phyloP scores from a whole-genome alignment of 73 alveolate genomes.

The Diophrys appendiculata region DNA sequence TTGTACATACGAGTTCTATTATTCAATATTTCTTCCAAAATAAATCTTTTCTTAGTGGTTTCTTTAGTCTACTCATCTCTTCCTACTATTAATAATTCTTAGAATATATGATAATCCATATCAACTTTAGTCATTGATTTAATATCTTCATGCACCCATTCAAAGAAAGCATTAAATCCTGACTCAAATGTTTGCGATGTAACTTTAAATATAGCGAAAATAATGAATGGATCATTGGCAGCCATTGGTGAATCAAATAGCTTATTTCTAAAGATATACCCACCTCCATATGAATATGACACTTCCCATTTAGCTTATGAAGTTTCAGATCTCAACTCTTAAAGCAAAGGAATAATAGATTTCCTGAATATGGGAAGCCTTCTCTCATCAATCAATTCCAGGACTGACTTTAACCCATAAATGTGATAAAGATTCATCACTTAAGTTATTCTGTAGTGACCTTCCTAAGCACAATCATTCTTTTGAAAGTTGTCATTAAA shows the following conservation, averaged over 20 bases:
- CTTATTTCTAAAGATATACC: constrained; percentile 7
- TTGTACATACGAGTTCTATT: constrained; percentile 13
- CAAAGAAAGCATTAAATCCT: constrained; percentile 29
- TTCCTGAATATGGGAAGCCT: constrained; percentile 10
- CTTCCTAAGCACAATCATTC: background rate
- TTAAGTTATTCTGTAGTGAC: constrained; percentile 1
- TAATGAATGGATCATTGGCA: constrained; percentile 16
- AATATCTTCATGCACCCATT: constrained; percentile 26
- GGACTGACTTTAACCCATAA: constrained; percentile 11
- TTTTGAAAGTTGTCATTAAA: background rate
- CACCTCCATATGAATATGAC: constrained; percentile 20
- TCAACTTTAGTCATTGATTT: constrained; percentile 16
- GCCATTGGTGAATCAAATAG: constrained; percentile 13
- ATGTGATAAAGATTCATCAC: background rate
- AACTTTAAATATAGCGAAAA: constrained; percentile 9
- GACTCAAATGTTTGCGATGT: constrained; percentile 6
- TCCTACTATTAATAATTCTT: background rate
- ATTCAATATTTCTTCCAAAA: constrained; percentile 24
- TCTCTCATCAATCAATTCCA: constrained; percentile 12
- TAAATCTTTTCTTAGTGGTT: constrained; percentile 11
- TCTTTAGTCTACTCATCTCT: background rate
- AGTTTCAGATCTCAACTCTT: background rate
- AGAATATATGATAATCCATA: constrained; percentile 16
- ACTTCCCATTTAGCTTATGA: constrained; percentile 10
- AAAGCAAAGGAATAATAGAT: background rate